Evolutionary conservation across 2,329 filamentous ascomycete species (phyloP).

Genomic region (Simplicillium sp.): DNA sequence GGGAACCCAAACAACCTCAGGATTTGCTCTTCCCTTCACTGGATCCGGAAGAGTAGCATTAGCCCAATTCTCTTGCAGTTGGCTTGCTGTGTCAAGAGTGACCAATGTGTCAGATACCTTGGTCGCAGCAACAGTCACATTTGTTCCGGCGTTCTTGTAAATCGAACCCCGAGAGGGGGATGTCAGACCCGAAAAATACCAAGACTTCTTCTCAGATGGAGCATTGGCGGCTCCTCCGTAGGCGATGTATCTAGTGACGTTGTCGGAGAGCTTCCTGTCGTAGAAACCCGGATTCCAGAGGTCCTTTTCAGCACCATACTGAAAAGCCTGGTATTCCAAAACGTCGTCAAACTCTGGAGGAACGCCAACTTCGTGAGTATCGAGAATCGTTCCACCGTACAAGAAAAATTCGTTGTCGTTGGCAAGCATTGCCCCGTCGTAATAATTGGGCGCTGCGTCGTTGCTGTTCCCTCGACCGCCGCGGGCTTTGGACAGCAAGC

Average conservation of each 20-base stretch:
- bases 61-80: slow-evolving; percentile 41
- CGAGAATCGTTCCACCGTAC: slow-evolving; percentile 47
- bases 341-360: slow-evolving; percentile 32
- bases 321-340: slow-evolving; percentile 41
- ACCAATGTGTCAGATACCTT: slow-evolving; percentile 48
- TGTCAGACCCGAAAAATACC: slow-evolving; percentile 59
- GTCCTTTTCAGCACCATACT: slow-evolving; percentile 36
- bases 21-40: slow-evolving; percentile 47
- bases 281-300: slow-evolving; percentile 34
- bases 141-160: slow-evolving; percentile 19
- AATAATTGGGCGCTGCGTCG: slow-evolving; percentile 44
- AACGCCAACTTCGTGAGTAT: slow-evolving; percentile 20
- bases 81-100: slow-evolving; percentile 46
- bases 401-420: slow-evolving; percentile 55
- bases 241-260: slow-evolving; percentile 51
- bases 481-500: slow-evolving; percentile 34
- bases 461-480: slow-evolving; percentile 39
- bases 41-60: slow-evolving; percentile 42
- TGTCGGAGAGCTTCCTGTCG: slow-evolving; percentile 26
- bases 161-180: slow-evolving; percentile 41
- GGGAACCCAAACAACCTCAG: slow-evolving; percentile 66
- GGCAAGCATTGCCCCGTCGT: slow-evolving; percentile 54
- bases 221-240: slow-evolving; percentile 55
- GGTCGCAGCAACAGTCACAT: slow-evolving; percentile 26
- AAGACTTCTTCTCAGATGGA: slow-evolving; percentile 62